Percentiles rank a stretch among this genome's conserved stretches.
Evolutionary conservation across 2,329 filamentous ascomycete species (phyloP).

Genomic region (Exophiala xenobiotica): DNA sequence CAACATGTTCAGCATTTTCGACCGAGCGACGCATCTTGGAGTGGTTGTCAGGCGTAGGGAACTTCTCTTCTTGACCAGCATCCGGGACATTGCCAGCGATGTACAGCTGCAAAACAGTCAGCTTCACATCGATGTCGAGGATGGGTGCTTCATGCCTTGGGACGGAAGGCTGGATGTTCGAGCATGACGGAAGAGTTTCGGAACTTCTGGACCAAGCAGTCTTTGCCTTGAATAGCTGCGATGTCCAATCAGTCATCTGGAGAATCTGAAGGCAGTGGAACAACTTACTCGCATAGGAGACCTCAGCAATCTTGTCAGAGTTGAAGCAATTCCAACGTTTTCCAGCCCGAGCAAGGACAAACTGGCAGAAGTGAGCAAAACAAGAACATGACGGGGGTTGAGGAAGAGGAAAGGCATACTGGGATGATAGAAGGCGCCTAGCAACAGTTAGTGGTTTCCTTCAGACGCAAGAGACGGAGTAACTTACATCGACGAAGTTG

Average conservation of each 20-base stretch:
- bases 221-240: conserved; percentile 83
- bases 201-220: conserved; percentile 91
- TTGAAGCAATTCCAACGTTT: conserved; percentile 77
- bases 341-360: conserved; percentile 68
- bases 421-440: conserved; percentile 27
- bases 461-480: neutral
- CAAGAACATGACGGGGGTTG: conserved; percentile 2
- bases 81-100: conserved; percentile 51
- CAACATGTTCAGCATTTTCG: conserved; percentile 81
- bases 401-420: conserved; percentile 3
- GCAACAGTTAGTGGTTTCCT: conserved; percentile 9
- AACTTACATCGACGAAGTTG: conserved; percentile 78
- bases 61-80: conserved; percentile 70
- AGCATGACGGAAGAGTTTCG: conserved; percentile 96
- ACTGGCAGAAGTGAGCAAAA: conserved; percentile 64
- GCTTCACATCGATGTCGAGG: neutral
- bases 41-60: conserved; percentile 77
- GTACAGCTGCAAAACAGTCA: conserved; percentile 48
- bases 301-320: conserved; percentile 79
- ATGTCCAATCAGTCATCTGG: conserved; percentile 13
- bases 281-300: conserved; percentile 87
- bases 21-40: conserved; percentile 85
- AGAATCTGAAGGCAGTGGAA: neutral
- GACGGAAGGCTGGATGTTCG: conserved; percentile 75
- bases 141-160: conserved; percentile 61